Evolutionary conservation across 352 stramenopile species (phyloP).

Genomic region (Globisporangium okanoganense): DNA sequence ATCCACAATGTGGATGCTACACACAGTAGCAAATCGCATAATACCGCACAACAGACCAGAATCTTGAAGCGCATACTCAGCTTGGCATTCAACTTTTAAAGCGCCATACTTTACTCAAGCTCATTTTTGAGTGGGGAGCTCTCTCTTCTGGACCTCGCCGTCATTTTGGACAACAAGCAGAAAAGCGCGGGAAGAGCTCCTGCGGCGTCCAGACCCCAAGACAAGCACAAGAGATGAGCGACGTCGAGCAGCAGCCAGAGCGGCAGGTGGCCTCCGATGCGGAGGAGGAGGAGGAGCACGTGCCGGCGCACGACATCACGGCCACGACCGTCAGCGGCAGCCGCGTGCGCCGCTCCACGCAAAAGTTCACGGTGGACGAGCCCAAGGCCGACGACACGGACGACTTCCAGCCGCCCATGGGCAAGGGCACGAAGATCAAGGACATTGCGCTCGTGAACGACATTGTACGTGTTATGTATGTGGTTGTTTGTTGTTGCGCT

Average conservation of each 20-base stretch:
- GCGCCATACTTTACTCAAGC: no score
- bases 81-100: no score
- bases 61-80: no score
- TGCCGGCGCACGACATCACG: conserved; percentile 11
- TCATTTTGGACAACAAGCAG: no score
- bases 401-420: conserved; percentile 56
- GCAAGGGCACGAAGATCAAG: conserved; percentile 49
- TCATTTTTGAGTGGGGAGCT: no score
- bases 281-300: conserved; percentile 8
- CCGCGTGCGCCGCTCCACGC: conserved; percentile 58
- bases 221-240: not conserved
- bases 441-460: conserved; percentile 56
- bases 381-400: conserved; percentile 47
- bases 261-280: not conserved
- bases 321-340: conserved; percentile 30
- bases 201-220: no score
- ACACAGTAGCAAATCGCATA: no score
- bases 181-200: no score
- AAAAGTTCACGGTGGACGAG: conserved; percentile 61
- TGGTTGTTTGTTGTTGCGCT: not conserved
- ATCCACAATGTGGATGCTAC: no score
- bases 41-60: no score
- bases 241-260: not conserved
- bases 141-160: no score
- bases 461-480: conserved; percentile 29